These are phyloP conservation scores for Pleurotus sapidus DNA, from an alignment of 768 basidiomycete genomes.

Conservation along the genomic window DNA sequence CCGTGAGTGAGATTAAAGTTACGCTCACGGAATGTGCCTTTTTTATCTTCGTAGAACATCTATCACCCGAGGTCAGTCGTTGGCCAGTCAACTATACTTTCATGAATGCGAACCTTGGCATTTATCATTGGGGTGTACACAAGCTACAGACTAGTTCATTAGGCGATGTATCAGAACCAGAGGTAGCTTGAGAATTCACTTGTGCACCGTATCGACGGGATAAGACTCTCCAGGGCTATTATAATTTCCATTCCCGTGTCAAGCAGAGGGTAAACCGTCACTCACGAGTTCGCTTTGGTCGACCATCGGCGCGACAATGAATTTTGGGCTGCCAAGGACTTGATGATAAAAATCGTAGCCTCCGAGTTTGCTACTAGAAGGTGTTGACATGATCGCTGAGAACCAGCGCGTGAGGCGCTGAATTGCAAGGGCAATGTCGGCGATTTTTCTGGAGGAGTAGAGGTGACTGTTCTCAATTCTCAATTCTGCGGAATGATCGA, in stretches of 20 bases:
- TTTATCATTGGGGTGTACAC: constrained; percentile 99
- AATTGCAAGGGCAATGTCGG: too few relatives aligned
- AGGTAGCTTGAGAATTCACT: constrained; percentile 33
- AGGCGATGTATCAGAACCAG: background rate
- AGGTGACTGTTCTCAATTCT: background rate
- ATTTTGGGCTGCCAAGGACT: constrained; percentile 82
- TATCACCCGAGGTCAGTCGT: constrained; percentile 17
- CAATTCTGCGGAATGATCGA: too few relatives aligned
- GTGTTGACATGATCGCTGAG: background rate
- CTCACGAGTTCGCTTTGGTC: constrained; percentile 94
- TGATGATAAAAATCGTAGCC: constrained; percentile 85
- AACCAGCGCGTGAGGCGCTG: too few relatives aligned
- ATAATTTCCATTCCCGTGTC: background rate
- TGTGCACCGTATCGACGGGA: constrained; percentile 82
- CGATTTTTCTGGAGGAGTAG: too few relatives aligned
- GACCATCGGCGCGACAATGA: constrained; percentile 96
- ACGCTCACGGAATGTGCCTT: constrained; percentile 55
- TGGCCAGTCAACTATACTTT: too few relatives aligned
- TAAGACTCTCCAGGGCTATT: constrained; percentile 85
- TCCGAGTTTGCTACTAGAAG: constrained; percentile 37
- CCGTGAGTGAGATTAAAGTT: constrained; percentile 67
- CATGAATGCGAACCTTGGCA: constrained; percentile 55
- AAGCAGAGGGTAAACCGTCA: constrained; percentile 6
- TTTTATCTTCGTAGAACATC: constrained; percentile 59
- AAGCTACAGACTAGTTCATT: constrained; percentile 40